A percentile compares a stretch with the other conserved stretches of the same genome.
Evolutionary conservation across 352 stramenopile species (phyloP).

Genomic region (Phytophthora megakarya): DNA sequence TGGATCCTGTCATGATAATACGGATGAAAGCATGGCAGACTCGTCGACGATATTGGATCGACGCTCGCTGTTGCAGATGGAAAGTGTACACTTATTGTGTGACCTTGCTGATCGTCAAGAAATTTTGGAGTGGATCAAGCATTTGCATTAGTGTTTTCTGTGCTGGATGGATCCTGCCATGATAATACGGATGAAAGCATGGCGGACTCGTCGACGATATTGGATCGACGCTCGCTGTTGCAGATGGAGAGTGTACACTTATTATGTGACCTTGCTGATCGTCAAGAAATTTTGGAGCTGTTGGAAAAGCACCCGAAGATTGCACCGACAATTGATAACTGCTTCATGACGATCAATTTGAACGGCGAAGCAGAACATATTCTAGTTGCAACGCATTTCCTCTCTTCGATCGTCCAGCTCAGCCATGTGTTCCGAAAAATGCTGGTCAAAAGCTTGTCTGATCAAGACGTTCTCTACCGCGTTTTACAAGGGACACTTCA

Average conservation of each 20-base stretch:
- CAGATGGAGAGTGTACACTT: slow-evolving; percentile 71
- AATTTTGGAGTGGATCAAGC: slow-evolving; percentile 57
- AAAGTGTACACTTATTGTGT: slow-evolving; percentile 71
- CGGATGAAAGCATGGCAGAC: slow-evolving; percentile 28
- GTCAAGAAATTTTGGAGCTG: slow-evolving; percentile 53
- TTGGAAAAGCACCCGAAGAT: slow-evolving; percentile 66
- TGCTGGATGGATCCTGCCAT: slow-evolving; percentile 65
- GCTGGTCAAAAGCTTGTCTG: slow-evolving; percentile 50
- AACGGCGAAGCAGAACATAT: slow-evolving; percentile 69
- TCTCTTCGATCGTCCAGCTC: slow-evolving; percentile 55
- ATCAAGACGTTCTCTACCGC: slow-evolving; percentile 69
- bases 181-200: slow-evolving; percentile 30
- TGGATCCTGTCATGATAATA: slow-evolving; percentile 47
- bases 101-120: slow-evolving; percentile 64
- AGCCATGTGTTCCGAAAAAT: slow-evolving; percentile 70
- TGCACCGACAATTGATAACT: slow-evolving; percentile 48
- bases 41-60: slow-evolving; percentile 45
- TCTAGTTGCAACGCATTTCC: slow-evolving; percentile 62
- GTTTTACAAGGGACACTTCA: slow-evolving; percentile 72
- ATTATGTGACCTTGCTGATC: slow-evolving; percentile 64
- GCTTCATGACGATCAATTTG: slow-evolving; percentile 66
- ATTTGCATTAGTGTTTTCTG: slow-evolving; percentile 72
- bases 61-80: slow-evolving; percentile 52
- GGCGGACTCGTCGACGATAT: slow-evolving; percentile 40
- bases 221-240: slow-evolving; percentile 44